These are phyloP conservation scores for Suillus discolor DNA, from an alignment of 768 basidiomycete species.

Conservation along the genomic window DNA sequence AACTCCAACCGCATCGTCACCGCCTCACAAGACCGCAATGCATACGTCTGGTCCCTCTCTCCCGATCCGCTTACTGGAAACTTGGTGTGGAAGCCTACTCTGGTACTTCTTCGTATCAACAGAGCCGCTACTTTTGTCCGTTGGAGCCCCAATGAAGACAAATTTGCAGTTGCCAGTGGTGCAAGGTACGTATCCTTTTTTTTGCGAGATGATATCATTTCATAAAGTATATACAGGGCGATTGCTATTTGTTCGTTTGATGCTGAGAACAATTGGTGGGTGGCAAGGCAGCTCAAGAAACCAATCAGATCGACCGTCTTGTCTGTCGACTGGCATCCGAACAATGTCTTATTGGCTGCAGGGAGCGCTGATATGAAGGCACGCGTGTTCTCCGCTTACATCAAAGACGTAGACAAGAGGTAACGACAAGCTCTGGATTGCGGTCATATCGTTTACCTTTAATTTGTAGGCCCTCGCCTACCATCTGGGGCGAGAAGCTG, in stretches of 20 bases:
- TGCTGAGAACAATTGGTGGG: constrained; percentile 99
- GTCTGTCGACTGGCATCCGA: constrained; percentile 97
- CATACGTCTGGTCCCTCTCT: constrained; percentile 95
- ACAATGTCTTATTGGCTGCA: constrained; percentile 95
- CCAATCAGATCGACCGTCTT: constrained; percentile 95
- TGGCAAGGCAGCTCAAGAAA: constrained; percentile 95
- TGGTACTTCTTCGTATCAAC: constrained; percentile 95
- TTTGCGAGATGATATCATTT: neutral
- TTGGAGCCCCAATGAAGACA: constrained; percentile 98
- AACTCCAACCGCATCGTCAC: constrained; percentile 97
- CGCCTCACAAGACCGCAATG: constrained; percentile 98
- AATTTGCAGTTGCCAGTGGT: constrained; percentile 97
- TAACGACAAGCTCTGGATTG: constrained; percentile 31
- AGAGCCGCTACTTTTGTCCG: constrained; percentile 92
- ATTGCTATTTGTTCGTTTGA: constrained; percentile 98
- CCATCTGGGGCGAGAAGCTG: constrained; percentile 96
- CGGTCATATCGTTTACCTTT: constrained; percentile 10
- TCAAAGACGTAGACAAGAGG: constrained; percentile 97
- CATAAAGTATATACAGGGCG: constrained; percentile 51
- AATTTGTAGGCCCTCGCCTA: constrained; percentile 70
- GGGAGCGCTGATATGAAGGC: constrained; percentile 99
- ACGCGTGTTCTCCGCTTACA: constrained; percentile 95
- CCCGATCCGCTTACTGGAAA: constrained; percentile 73
- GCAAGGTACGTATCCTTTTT: constrained; percentile 61
- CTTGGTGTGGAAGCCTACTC: constrained; percentile 88